Conservation (phyloP, 2,329 filamentous ascomycete genomes). For the Xylariaceae sp. region DNA sequence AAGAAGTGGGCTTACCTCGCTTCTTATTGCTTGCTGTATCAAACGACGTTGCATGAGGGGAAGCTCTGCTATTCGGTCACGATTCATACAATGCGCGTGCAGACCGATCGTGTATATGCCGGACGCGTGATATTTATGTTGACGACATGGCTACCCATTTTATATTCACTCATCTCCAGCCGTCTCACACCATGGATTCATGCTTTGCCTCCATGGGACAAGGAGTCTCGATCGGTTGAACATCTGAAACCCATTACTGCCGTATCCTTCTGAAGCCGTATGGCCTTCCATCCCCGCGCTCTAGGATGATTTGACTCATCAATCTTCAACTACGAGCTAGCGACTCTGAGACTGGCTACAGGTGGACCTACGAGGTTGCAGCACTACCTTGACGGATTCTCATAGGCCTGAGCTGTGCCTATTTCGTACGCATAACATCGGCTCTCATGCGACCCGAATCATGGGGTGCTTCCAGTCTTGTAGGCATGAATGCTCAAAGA, state of each 20-base stretch:
- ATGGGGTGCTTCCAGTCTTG: not conserved
- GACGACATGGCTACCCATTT: not conserved
- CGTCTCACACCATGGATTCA: not conserved
- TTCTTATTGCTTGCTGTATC: slow-evolving; percentile 10
- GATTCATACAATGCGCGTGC: slow-evolving; percentile 8
- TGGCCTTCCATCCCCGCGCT: not conserved
- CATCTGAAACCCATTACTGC: not conserved
- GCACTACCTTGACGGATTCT: not conserved
- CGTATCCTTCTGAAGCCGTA: not conserved
- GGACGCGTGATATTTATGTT: not conserved
- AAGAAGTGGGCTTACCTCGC: slow-evolving; percentile 15
- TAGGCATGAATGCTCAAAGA: not conserved
- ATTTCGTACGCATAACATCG: not conserved
- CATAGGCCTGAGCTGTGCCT: not conserved
- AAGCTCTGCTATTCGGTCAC: slow-evolving; percentile 8
- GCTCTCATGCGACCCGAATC: not conserved
- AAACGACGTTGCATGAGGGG: slow-evolving; percentile 6
- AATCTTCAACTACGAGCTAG: not conserved
- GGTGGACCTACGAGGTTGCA: not conserved
- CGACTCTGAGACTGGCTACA: not conserved
- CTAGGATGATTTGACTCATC: not conserved
- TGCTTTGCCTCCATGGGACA: not conserved
- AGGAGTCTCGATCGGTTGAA: not conserved
- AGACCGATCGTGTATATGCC: not conserved
- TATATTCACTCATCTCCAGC: not conserved